These are phyloP conservation scores for Barnettozyma sucrosica DNA, from an alignment of 805 yeast genomes.

Conservation along the genomic window DNA sequence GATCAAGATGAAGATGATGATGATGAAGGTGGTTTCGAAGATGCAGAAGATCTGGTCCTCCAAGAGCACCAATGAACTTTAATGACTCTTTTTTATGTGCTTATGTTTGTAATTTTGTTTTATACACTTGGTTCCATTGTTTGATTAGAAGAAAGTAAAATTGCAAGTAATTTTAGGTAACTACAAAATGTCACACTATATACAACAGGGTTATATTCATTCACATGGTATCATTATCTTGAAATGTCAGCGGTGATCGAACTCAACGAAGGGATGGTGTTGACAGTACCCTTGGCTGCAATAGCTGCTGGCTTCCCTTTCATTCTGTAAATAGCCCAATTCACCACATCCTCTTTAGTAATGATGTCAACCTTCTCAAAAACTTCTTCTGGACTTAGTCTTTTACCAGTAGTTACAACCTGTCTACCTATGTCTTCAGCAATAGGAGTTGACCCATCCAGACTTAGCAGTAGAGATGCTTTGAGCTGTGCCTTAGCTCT, in stretches of 20 bases:
- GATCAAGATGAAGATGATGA: conserved; percentile 29
- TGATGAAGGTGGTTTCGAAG: conserved; percentile 25
- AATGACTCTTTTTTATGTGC: background rate
- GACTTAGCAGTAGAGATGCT: conserved; percentile 81
- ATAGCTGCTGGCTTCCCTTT: conserved; percentile 77
- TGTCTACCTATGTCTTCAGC: conserved; percentile 99
- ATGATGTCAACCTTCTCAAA: conserved; percentile 67
- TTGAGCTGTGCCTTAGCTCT: conserved; percentile 93
- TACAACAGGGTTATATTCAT: background rate
- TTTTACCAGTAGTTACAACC: conserved; percentile 83
- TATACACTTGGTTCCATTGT: background rate
- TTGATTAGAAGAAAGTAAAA: background rate
- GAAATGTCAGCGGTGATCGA: conserved; percentile 44
- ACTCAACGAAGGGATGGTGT: conserved; percentile 60
- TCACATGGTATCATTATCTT: conserved; percentile 4
- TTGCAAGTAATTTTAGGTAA: too few relatives aligned
- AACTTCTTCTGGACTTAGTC: conserved; percentile 42
- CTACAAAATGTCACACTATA: background rate
- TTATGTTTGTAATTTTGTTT: background rate
- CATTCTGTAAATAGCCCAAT: conserved; percentile 83
- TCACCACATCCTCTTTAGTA: conserved; percentile 69
- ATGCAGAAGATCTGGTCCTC: conserved; percentile 29
- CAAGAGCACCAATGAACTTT: conserved; percentile 16
- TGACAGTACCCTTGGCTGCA: conserved; percentile 85
- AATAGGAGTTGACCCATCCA: conserved; percentile 92